These are phyloP conservation scores for Scedosporium dehoogii DNA, from an alignment of 2,329 filamentous ascomycete species.

Conservation along the genomic window DNA sequence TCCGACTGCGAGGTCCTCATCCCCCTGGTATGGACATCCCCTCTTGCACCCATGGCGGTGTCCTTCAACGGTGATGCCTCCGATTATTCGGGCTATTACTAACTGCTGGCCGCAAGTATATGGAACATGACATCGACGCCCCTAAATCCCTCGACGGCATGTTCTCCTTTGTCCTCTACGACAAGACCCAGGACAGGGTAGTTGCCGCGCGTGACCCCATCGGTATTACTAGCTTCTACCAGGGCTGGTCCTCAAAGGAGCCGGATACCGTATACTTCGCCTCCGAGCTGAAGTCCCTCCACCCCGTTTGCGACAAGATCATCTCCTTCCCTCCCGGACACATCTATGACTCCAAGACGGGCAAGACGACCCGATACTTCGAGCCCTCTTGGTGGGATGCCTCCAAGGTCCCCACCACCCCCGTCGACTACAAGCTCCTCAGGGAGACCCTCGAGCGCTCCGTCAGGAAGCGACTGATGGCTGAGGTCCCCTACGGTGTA, in stretches of 20 bases:
- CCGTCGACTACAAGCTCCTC: slow-evolving; percentile 74
- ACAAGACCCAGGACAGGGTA: slow-evolving; percentile 86
- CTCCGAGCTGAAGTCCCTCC: slow-evolving; percentile 88
- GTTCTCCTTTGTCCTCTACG: slow-evolving; percentile 98
- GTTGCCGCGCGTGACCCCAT: slow-evolving; percentile 94
- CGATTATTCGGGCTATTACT: background rate
- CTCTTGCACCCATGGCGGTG: background rate
- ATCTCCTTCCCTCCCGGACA: slow-evolving; percentile 91
- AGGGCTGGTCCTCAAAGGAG: slow-evolving; percentile 78
- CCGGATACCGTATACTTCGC: slow-evolving; percentile 88
- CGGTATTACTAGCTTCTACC: slow-evolving; percentile 94
- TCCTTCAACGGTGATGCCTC: background rate
- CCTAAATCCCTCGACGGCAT: slow-evolving; percentile 95
- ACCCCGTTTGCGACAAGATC: slow-evolving; percentile 92
- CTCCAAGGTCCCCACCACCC: slow-evolving; percentile 63
- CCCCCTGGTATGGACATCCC: slow-evolving; percentile 61
- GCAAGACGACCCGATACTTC: slow-evolving; percentile 78
- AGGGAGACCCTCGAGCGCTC: slow-evolving; percentile 78
- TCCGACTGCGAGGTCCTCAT: slow-evolving; percentile 99
- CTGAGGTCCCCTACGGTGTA: slow-evolving; percentile 95
- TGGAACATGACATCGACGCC: slow-evolving; percentile 83
- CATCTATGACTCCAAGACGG: slow-evolving; percentile 89
- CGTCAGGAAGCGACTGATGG: slow-evolving; percentile 95
- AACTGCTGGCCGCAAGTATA: slow-evolving; percentile 49
- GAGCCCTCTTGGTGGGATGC: slow-evolving; percentile 89